Evolutionary conservation across 768 basidiomycete genomes (phyloP).

Genomic region (Naganishia onofrii): DNA sequence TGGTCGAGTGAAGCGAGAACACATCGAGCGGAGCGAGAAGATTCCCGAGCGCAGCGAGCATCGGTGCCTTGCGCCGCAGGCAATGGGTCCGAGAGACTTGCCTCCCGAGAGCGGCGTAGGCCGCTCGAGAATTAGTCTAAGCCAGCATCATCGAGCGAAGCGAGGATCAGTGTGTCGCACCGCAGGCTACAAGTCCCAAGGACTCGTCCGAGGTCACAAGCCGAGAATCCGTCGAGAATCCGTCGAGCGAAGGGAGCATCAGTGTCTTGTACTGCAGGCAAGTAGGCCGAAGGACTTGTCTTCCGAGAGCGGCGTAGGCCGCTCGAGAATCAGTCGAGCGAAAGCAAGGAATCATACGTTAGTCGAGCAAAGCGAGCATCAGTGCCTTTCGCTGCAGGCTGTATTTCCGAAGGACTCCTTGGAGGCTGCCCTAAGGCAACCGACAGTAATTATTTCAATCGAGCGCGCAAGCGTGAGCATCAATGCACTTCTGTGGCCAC

Average conservation of each 20-base stretch:
- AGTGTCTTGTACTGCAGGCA: too few species aligned
- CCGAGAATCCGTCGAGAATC: too few species aligned
- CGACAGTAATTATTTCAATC: not conserved
- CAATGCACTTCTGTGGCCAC: too few species aligned
- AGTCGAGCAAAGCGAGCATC: slow-evolving; percentile 2
- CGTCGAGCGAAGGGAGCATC: slow-evolving; percentile 4
- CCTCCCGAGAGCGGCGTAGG: too few species aligned
- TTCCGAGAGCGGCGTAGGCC: too few species aligned
- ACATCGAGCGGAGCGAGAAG: slow-evolving; percentile 8
- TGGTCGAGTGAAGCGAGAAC: not conserved
- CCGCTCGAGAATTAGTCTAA: too few species aligned
- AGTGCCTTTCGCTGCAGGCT: not conserved
- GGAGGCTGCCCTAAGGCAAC: not conserved
- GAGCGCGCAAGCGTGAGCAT: not conserved
- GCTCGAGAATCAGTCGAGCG: too few species aligned
- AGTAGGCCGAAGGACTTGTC: too few species aligned
- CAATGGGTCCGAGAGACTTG: not conserved
- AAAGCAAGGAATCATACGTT: too few species aligned
- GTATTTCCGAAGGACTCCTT: not conserved
- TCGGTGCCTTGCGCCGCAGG: not conserved
- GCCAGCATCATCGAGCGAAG: not conserved
- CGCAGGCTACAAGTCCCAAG: too few species aligned
- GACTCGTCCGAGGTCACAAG: too few species aligned
- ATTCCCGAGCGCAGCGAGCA: not conserved
- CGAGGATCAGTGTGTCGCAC: too few species aligned